Evolutionary conservation across 2,329 filamentous ascomycete genomes (phyloP), one percentile per base, ranked within the genome.

Genomic region (Phialophora macrospora): DNA sequence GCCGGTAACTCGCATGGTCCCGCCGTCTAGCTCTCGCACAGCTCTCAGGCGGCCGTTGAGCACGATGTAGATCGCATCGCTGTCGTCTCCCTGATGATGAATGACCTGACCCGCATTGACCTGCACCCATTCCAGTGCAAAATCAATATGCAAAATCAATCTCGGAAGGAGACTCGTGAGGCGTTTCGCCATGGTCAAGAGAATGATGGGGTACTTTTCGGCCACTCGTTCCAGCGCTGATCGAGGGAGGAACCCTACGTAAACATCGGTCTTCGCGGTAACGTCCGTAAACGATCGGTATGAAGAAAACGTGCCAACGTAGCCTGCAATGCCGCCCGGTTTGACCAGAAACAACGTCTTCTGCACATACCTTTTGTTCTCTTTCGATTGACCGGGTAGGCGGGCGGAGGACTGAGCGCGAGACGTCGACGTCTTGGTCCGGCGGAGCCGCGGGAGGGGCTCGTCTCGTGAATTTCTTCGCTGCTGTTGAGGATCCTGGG

Each of bases 41-140:
- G 94, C 86, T 62, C 96, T 86, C 20, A 99, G 79, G 17, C 95
- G 90, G 9, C 95, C 95, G 72, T 99, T 99, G 17, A 99, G 84
- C 1, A 99, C 95, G 67, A 99, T 93, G 73, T 98, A 99, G 48
- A 99, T 99, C 1, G 96, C 94, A 77, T 99, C 95, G 73, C 95
- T 99, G 71, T 98, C 95, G 71, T 99, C 93, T 2, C 89, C 89
- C 77, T 96, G 91, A 71, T 96, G 92, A 76, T 96, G 97, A 41
- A 99, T 91, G 9, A 97, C 91, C 75, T 99, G 93, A 0, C 95
- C 93, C 3, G 95, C 92, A 77, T 92, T 93, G 67, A 99, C 93
- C 75, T 99, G 96, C 2, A 97, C 89, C 95, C 96, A 99, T 80
- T 99, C 96, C 20, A 99, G 83, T 3, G 95, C 95, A 79, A 99